These are phyloP conservation scores for Pichia sp. DNA, from an alignment of 1,139 yeast species.

Conservation along the genomic window DNA sequence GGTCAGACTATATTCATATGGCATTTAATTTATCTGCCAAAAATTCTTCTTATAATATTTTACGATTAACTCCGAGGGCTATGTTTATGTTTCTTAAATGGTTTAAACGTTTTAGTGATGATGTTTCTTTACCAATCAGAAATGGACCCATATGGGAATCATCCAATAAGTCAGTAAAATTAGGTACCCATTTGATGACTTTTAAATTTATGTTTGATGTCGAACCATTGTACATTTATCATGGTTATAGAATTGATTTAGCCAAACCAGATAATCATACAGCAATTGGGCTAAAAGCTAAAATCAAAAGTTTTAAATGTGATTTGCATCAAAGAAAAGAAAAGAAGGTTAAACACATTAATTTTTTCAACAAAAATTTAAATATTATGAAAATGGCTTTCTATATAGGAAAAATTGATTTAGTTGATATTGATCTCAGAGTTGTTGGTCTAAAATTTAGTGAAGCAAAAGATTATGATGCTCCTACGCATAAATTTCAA, in stretches of 20 bases:
- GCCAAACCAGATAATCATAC: slow-evolving; percentile 41
- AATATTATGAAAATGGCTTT: slow-evolving; percentile 58
- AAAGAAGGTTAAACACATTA: slow-evolving; percentile 54
- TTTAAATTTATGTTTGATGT: slow-evolving; percentile 73
- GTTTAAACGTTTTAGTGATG: slow-evolving; percentile 75
- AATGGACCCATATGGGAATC: slow-evolving; percentile 56
- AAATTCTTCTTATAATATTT: slow-evolving; percentile 41
- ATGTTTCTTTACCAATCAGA: slow-evolving; percentile 66
- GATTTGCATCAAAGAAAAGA: slow-evolving; percentile 87
- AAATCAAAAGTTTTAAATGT: slow-evolving; percentile 55
- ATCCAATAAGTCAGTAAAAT: slow-evolving; percentile 36
- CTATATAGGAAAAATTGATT: slow-evolving; percentile 67
- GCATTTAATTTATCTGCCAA: slow-evolving; percentile 41
- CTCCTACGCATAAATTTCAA: slow-evolving; percentile 22
- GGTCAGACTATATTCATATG: slow-evolving; percentile 76
- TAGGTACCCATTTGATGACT: slow-evolving; percentile 72
- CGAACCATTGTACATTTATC: slow-evolving; percentile 68
- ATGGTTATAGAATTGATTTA: slow-evolving; percentile 52
- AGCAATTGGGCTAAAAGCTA: slow-evolving; percentile 75
- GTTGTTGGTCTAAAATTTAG: slow-evolving; percentile 56
- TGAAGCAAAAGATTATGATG: slow-evolving; percentile 27
- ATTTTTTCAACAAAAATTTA: slow-evolving; percentile 52
- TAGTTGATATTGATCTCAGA: slow-evolving; percentile 67
- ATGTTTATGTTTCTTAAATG: slow-evolving; percentile 65
- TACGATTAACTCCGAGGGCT: slow-evolving; percentile 68